Percentiles rank a stretch among this genome's conserved stretches.
These are phyloP conservation scores for Coemansia sp. DNA, from an alignment of 192 early-diverging fungal species.

Conservation along the genomic window DNA sequence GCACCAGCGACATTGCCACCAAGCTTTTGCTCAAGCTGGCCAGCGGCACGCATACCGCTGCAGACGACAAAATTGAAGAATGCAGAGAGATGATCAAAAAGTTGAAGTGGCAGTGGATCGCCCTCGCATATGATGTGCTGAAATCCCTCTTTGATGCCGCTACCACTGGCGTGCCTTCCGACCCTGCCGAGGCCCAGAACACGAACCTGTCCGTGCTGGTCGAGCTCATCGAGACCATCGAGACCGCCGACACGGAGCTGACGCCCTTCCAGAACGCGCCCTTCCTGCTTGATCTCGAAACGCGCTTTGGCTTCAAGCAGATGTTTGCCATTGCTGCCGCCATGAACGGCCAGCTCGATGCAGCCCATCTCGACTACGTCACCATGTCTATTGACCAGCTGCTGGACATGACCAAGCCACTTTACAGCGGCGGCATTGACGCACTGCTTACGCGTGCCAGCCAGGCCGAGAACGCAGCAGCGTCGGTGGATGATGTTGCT, in stretches of 20 bases:
- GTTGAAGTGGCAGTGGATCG: slow-evolving; percentile 53
- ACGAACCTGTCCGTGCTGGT: slow-evolving; percentile 46
- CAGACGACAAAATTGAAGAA: not conserved
- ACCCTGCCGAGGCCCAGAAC: slow-evolving; percentile 54
- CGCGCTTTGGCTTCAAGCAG: slow-evolving; percentile 63
- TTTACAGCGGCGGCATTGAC: slow-evolving; percentile 28
- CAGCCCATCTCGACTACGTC: slow-evolving; percentile 64
- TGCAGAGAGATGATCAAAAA: slow-evolving; percentile 23
- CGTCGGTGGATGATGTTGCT: slow-evolving; percentile 5
- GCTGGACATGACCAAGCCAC: slow-evolving; percentile 54
- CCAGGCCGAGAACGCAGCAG: slow-evolving; percentile 1
- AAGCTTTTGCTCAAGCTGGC: slow-evolving; percentile 13
- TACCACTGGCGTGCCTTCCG: slow-evolving; percentile 47
- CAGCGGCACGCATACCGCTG: not conserved
- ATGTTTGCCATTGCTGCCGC: slow-evolving; percentile 46
- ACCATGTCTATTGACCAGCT: slow-evolving; percentile 69
- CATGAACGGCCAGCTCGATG: slow-evolving; percentile 27
- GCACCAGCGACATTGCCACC: slow-evolving; percentile 35
- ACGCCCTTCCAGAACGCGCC: slow-evolving; percentile 68
- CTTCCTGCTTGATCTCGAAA: slow-evolving; percentile 81
- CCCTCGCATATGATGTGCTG: slow-evolving; percentile 44
- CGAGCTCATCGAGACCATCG: slow-evolving; percentile 62
- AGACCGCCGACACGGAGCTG: slow-evolving; percentile 55
- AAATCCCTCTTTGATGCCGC: slow-evolving; percentile 62
- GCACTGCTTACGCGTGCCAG: slow-evolving; percentile 6